Evolutionary conservation across 2,329 filamentous ascomycete species (phyloP).

Genomic region (Talaromyces sp.): DNA sequence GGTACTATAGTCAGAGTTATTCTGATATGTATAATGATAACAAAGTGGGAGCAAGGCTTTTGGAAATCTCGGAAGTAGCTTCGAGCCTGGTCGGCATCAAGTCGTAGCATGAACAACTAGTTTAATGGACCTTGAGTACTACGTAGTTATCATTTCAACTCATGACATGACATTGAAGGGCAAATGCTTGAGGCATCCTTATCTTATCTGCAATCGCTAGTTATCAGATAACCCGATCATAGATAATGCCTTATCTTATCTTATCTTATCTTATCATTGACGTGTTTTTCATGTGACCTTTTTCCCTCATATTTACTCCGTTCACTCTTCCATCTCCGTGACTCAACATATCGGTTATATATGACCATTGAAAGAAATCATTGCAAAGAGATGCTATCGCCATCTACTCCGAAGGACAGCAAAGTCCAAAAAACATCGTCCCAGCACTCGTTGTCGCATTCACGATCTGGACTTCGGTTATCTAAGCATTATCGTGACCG

Average conservation of each 20-base stretch:
- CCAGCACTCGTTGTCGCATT: constrained; percentile 7
- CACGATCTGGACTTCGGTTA: constrained; percentile 11
- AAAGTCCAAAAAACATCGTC: neutral
- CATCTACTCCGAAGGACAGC: neutral
- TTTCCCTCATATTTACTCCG: neutral
- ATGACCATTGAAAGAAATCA: neutral
- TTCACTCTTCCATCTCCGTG: neutral
- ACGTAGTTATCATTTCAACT: too few species aligned
- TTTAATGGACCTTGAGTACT: too few species aligned
- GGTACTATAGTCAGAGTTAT: neutral
- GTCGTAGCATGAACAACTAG: too few species aligned
- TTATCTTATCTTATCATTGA: constrained; percentile 8
- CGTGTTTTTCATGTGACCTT: constrained; percentile 9
- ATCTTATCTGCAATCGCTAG: neutral
- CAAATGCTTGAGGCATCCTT: neutral
- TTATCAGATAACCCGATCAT: neutral
- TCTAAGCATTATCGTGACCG: constrained; percentile 12
- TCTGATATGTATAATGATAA: neutral
- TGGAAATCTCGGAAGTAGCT: neutral
- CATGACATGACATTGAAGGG: neutral
- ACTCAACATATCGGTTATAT: neutral
- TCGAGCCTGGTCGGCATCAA: too few species aligned
- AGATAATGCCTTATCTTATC: constrained; percentile 4
- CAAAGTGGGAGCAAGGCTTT: neutral
- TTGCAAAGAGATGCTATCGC: neutral